Base-by-base conservation (phyloP, 371 early-diverging fungal genomes). In the Phascolomyces articulosus region DNA sequence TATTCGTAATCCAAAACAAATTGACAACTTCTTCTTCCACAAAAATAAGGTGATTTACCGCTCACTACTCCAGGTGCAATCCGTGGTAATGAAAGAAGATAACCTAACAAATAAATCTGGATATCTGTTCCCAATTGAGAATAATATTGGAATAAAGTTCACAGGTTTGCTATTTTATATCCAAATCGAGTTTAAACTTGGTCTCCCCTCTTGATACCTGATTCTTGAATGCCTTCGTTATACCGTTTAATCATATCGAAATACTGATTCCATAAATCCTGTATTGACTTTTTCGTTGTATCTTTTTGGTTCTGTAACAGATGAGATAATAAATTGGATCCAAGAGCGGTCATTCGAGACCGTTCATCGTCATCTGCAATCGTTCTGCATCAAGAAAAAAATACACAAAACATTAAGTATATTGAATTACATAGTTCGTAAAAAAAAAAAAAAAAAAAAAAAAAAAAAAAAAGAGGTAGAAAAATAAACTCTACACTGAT, bases 1-100 rank as follows among this genome's bases (percentile, higher is more conserved):
- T 13, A 44, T 44, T 2, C 15, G 4, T n/a, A 3, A n/a, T 44
- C 44, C 6, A 24, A 8, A 23, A 21, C 24, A 40, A 48, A 20
- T n/a, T 48, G 18, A 53, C n/a, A n/a, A n/a, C n/a, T n/a, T n/a
- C n/a, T n/a, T 2, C 13, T 16, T 18, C 18, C 24, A 21, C 23
- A 2, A 16, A 4, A 3, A 29, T 47, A 40, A 13, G 2, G 2
- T 13, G 8, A 31, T 51, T 31, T 69, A 74, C 80, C 71, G 23
- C 67, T 58, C 18, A 70, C 31, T 26, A 77, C 61, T 34, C 28
- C 28, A 0, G 76, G 69, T 0, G 71, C 64, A 4, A 72, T 61
- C 16, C 70, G 73, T 8, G 77, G 72, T n/a, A 80, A 49, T 13
- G 73, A 63, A 41, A 80, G 44, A 10, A 78, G 18, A 40, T 80